A percentile compares a stretch with the other conserved stretches of the same genome.
phyloP scores from a whole-genome alignment of 163 green algal genomes.

The Smithsoniella earleae region DNA sequence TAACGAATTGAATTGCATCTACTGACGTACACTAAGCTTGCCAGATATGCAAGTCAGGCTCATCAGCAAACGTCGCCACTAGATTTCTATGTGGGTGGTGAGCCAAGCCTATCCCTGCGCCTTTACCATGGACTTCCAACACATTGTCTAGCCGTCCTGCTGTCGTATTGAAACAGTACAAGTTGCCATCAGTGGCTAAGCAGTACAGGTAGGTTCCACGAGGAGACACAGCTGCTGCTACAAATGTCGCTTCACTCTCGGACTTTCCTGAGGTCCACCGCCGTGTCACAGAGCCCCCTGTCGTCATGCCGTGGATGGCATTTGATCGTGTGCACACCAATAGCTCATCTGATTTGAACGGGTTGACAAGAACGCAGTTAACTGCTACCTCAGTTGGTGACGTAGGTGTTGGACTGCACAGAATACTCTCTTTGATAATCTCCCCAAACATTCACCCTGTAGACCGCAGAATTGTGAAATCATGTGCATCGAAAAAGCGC shows the following conservation, averaged over 20 bases:
- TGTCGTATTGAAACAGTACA: slow-evolving; percentile 76
- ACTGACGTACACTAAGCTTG: slow-evolving; percentile 57
- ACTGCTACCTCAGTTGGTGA: slow-evolving; percentile 55
- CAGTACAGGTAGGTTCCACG: slow-evolving; percentile 83
- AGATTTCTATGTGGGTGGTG: slow-evolving; percentile 90
- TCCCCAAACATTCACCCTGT: too few relatives aligned
- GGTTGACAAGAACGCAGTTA: slow-evolving; percentile 63
- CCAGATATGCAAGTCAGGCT: slow-evolving; percentile 81
- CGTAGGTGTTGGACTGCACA: slow-evolving; percentile 2
- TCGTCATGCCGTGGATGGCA: slow-evolving; percentile 76
- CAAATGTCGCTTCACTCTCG: slow-evolving; percentile 64
- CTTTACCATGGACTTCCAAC: slow-evolving; percentile 75
- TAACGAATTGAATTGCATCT: too few relatives aligned
- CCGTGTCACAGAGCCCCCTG: slow-evolving; percentile 63
- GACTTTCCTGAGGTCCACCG: slow-evolving; percentile 64
- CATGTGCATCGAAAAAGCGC: slow-evolving; percentile 6
- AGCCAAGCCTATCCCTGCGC: slow-evolving; percentile 66
- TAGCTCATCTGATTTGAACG: slow-evolving; percentile 73
- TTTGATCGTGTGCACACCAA: slow-evolving; percentile 70
- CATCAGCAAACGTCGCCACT: slow-evolving; percentile 72
- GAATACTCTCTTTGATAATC: too few relatives aligned
- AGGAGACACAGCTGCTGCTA: slow-evolving; percentile 61
- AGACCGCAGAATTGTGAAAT: too few relatives aligned
- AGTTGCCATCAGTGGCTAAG: slow-evolving; percentile 70
- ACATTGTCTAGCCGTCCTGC: slow-evolving; percentile 74